Evolutionary conservation across 352 stramenopile species (phyloP).

Genomic region (Pythium brassicae): DNA sequence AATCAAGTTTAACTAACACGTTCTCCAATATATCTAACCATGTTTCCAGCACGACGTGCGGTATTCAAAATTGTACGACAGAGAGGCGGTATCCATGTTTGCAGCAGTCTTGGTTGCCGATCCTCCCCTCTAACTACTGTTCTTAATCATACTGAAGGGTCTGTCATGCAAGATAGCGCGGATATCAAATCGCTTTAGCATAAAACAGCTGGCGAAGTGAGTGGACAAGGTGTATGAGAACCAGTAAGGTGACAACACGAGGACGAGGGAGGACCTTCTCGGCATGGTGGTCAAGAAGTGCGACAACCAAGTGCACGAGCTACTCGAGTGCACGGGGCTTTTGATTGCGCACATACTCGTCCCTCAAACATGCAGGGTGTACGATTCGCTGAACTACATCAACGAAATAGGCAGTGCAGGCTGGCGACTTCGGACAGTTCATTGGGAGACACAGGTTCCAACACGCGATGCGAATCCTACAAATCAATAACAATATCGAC

Average conservation of each 20-base stretch:
- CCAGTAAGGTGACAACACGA: not conserved
- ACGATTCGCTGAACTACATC: not conserved
- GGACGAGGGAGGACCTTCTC: not conserved
- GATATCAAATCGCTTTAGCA: not conserved
- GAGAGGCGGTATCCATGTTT: not conserved
- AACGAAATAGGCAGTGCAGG: not conserved
- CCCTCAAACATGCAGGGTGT: not conserved
- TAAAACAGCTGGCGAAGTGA: not conserved
- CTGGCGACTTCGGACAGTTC: not conserved
- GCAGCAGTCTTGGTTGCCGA: not conserved
- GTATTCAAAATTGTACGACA: not conserved
- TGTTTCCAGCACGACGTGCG: not conserved
- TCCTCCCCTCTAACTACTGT: not conserved
- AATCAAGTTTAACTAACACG: too few species aligned
- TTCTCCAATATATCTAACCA: not conserved
- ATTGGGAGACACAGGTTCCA: not conserved
- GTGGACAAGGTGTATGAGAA: not conserved
- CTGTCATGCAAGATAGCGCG: not conserved
- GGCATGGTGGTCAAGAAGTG: not conserved
- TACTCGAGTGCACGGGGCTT: not conserved
- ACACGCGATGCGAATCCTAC: slow-evolving; percentile 11
- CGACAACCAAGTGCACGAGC: not conserved
- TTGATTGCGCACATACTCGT: not conserved
- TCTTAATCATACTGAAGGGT: not conserved
- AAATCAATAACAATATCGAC: slow-evolving; percentile 10